Base-by-base conservation (phyloP, 2,329 filamentous ascomycete species). In the Monilinia polystroma region DNA sequence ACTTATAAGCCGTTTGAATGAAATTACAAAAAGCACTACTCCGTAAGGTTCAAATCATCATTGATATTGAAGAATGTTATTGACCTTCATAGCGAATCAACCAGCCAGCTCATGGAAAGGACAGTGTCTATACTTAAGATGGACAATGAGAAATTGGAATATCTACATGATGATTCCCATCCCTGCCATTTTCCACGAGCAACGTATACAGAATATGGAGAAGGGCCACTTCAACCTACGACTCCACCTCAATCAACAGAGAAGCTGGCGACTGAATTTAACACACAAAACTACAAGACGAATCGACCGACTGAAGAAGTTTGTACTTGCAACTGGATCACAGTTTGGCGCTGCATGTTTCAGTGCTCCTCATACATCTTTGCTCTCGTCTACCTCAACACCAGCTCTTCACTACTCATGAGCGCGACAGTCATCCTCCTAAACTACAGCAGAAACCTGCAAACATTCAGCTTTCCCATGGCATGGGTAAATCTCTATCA, bases 341-440 rank as follows among this genome's bases (percentile, higher is more conserved):
- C 7, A 20, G 20, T 47, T 3, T 18, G 10, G 26, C 20, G 18
- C 18, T 11, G 6, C 4, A 8, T 16, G 47, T 47, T 11, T 6
- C n/a, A 14, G 23, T 5, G 26, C 16, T n/a, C 11, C 20, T 32
- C 20, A 26, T 59, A n/a, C 20, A 41, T 47, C 11, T 32, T 23
- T 10, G 8, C 20, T 35, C 11, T 59, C 57, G 6, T 26, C 29
- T 26, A 49, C 26, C 11, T 59, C 20, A 35, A 59, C 12, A 38
- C 32, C 57, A 51, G 20, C 12, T 60, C 57, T 51, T 60, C 57
- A 38, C 43, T 60, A 10, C 57, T 60, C 57, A 49, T 60, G 43
- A 35, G 43, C 14, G 20, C 29, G 35, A 35, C 57, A 3, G 49
- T 35, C 29, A 60, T 60, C 57, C 38, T 26, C 29, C 43, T 60